Evolutionary conservation across 306 rosid genomes (phyloP).

Genomic region (Styphnolobium japonicum): DNA sequence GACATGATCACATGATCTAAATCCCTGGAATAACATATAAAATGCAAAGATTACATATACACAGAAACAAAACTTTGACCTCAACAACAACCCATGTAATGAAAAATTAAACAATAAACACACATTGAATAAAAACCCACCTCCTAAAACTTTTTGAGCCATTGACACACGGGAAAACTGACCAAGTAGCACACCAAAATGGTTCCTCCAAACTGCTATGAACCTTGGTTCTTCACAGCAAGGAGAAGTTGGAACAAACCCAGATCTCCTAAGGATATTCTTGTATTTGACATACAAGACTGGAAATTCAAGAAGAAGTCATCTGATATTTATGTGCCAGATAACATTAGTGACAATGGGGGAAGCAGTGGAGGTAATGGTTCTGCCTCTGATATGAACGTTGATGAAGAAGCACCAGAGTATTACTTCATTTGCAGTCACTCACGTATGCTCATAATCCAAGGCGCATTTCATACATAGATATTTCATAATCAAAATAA

Average conservation of each 20-base stretch:
- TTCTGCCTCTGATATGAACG: constrained; percentile 35
- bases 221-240: no score
- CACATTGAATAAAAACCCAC: neutral
- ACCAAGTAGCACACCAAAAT: no score
- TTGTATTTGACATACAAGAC: constrained; percentile 46
- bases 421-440: neutral
- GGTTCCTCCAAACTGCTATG: no score
- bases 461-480: neutral
- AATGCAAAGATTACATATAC: no score
- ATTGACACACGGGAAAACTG: no score
- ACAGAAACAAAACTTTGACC: no score
- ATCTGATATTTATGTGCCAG: constrained; percentile 59
- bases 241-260: neutral
- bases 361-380: constrained; percentile 43
- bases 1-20: neutral
- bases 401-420: constrained; percentile 55
- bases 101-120: neutral
- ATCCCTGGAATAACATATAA: neutral
- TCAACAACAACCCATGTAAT: neutral
- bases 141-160: no score
- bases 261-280: neutral
- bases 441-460: neutral
- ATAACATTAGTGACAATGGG: constrained; percentile 28
- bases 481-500: neutral
- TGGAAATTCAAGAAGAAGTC: constrained; percentile 87